These are phyloP conservation scores for Entomortierella chlamydospora DNA, from an alignment of 192 early-diverging fungal genomes.

Conservation along the genomic window DNA sequence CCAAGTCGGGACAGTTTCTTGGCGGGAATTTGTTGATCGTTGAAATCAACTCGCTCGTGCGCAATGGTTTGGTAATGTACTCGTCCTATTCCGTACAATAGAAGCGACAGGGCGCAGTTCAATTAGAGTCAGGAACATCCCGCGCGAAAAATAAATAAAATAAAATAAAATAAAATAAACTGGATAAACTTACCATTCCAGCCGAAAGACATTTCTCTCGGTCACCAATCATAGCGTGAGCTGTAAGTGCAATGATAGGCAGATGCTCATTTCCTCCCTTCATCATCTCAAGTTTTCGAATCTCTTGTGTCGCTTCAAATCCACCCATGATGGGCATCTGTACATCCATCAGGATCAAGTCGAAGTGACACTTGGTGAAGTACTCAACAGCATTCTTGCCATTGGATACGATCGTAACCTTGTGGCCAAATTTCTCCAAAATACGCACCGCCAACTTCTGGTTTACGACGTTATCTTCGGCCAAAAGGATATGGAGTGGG, in stretches of 20 bases:
- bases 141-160: slow-evolving; percentile 9
- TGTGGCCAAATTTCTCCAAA: slow-evolving; percentile 81
- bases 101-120: too few species aligned
- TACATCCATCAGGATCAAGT: slow-evolving; percentile 89
- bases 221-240: slow-evolving; percentile 91
- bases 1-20: slow-evolving; percentile 46
- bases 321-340: slow-evolving; percentile 94
- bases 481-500: slow-evolving; percentile 80
- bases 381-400: slow-evolving; percentile 83
- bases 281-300: slow-evolving; percentile 74
- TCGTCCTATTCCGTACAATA: slow-evolving; percentile 56
- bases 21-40: slow-evolving; percentile 75
- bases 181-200: slow-evolving; percentile 77
- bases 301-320: slow-evolving; percentile 87
- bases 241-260: slow-evolving; percentile 88
- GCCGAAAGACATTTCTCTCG: slow-evolving; percentile 85
- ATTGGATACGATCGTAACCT: slow-evolving; percentile 80
- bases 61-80: slow-evolving; percentile 72
- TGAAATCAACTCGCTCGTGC: slow-evolving; percentile 71
- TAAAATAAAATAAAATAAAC: neutral
- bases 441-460: slow-evolving; percentile 83
- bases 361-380: slow-evolving; percentile 68
- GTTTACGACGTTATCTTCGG: slow-evolving; percentile 90
- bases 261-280: slow-evolving; percentile 59
- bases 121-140: too few species aligned